A percentile compares a stretch with the other conserved stretches of the same genome.
Conservation (phyloP, 2,329 filamentous ascomycete species). For the Stagonosporopsis tanaceti region DNA sequence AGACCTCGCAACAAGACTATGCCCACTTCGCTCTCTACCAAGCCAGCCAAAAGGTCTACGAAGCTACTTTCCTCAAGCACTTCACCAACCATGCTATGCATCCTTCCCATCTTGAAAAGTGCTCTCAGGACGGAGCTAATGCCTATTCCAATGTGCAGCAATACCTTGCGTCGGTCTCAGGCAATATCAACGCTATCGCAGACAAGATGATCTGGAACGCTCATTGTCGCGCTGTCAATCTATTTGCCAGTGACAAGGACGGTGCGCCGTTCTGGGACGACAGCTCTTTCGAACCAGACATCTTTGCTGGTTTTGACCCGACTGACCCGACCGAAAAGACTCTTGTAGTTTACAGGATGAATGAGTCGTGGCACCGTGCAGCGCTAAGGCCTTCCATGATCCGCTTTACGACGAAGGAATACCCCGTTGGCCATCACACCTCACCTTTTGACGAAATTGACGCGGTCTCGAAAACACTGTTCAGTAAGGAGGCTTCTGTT, state of each 20-base stretch:
- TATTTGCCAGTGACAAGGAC: slow-evolving; percentile 28
- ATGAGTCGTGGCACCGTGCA: slow-evolving; percentile 33
- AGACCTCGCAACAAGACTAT: slow-evolving; percentile 29
- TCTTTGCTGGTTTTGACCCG: slow-evolving; percentile 26
- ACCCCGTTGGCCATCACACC: slow-evolving; percentile 21
- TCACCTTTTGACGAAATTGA: slow-evolving; percentile 32
- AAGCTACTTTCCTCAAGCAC: slow-evolving; percentile 31
- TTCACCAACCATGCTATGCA: slow-evolving; percentile 34
- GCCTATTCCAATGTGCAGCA: neutral
- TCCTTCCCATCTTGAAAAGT: slow-evolving; percentile 23
- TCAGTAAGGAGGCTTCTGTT: slow-evolving; percentile 3
- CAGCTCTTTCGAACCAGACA: slow-evolving; percentile 15
- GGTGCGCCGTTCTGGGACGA: slow-evolving; percentile 31
- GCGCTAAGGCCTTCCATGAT: slow-evolving; percentile 27
- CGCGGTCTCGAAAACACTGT: slow-evolving; percentile 21
- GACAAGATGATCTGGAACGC: slow-evolving; percentile 37
- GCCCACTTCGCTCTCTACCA: slow-evolving; percentile 35
- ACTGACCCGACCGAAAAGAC: slow-evolving; percentile 8
- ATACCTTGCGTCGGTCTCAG: slow-evolving; percentile 28
- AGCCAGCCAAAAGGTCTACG: slow-evolving; percentile 37
- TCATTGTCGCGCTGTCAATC: slow-evolving; percentile 28
- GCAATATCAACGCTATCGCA: slow-evolving; percentile 28
- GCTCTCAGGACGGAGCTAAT: slow-evolving; percentile 9
- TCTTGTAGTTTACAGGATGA: slow-evolving; percentile 22
- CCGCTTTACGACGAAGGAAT: slow-evolving; percentile 27